phyloP scores from a whole-genome alignment of 1,284 basidiomycete species.

The Cryptococcus maquisensis region DNA sequence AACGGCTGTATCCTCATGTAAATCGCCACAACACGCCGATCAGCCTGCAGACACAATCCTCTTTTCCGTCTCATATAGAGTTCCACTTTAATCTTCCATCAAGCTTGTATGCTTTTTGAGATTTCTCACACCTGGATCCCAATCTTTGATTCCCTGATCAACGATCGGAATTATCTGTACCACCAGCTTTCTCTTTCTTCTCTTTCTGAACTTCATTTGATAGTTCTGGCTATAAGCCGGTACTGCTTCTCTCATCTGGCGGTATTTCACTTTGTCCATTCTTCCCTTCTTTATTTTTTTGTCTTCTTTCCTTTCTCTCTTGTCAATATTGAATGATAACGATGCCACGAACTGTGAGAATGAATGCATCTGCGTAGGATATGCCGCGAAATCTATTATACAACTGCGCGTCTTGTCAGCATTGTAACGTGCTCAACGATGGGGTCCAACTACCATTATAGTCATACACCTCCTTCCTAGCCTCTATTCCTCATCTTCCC shows the following conservation, averaged over 20 bases:
- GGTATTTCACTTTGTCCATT: neutral
- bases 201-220: neutral
- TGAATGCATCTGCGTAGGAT: neutral
- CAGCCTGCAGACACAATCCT: neutral
- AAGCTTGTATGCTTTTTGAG: neutral
- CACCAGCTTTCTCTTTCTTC: constrained; percentile 3
- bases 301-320: neutral
- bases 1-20: constrained; percentile 42
- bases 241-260: neutral
- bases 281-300: neutral
- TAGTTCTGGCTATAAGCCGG: neutral
- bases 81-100: neutral
- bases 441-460: too few species aligned
- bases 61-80: neutral
- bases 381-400: neutral
- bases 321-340: neutral
- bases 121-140: neutral
- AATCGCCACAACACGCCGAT: neutral
- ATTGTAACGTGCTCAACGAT: neutral
- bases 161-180: neutral
- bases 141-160: neutral
- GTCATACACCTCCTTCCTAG: too few species aligned
- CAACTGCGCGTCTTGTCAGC: neutral
- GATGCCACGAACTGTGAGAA: neutral
- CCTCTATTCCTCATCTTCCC: neutral